Conservation (phyloP, 1,139 yeast species). For the Lodderomyces beijingensis region DNA sequence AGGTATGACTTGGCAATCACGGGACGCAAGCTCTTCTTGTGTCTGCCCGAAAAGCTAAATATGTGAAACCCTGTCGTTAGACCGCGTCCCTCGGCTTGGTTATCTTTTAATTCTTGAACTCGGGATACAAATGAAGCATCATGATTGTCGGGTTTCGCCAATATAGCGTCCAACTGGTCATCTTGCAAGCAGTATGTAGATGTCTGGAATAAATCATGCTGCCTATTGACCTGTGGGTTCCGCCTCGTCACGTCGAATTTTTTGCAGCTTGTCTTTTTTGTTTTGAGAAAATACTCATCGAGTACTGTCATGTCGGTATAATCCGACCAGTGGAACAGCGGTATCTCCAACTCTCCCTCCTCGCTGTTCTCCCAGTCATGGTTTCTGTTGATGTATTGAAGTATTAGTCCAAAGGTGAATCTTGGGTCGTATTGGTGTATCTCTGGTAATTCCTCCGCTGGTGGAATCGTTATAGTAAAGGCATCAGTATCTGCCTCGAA, state of each 20-base stretch:
- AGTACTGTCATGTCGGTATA: conserved; percentile 27
- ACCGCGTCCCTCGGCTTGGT: background rate
- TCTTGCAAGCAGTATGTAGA: conserved; percentile 27
- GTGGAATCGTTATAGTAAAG: conserved; percentile 6
- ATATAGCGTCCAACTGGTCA: conserved; percentile 14
- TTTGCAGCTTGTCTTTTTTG: conserved; percentile 19
- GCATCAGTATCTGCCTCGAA: no score
- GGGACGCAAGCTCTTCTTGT: conserved; percentile 22
- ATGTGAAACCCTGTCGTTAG: conserved; percentile 27
- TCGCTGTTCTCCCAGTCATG: conserved; percentile 3
- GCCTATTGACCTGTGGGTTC: conserved; percentile 14
- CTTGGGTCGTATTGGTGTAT: conserved; percentile 30
- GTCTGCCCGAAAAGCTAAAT: conserved; percentile 28
- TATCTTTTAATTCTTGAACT: conserved; percentile 7
- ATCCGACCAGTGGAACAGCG: conserved; percentile 38
- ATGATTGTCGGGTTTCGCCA: conserved; percentile 4
- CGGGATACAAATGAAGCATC: conserved; percentile 8
- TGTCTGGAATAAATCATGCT: conserved; percentile 17
- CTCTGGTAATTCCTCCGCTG: conserved; percentile 9
- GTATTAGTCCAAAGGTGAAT: conserved; percentile 24
- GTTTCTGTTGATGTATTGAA: conserved; percentile 17
- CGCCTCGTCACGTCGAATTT: conserved; percentile 20
- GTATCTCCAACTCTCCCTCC: conserved; percentile 10
- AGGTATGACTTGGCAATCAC: conserved; percentile 37
- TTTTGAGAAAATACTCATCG: conserved; percentile 16